Evolutionary conservation across 495 filamentous ascomycete species (phyloP), one percentile per base, ranked within the genome.

Genomic region (Daldinia childiae): DNA sequence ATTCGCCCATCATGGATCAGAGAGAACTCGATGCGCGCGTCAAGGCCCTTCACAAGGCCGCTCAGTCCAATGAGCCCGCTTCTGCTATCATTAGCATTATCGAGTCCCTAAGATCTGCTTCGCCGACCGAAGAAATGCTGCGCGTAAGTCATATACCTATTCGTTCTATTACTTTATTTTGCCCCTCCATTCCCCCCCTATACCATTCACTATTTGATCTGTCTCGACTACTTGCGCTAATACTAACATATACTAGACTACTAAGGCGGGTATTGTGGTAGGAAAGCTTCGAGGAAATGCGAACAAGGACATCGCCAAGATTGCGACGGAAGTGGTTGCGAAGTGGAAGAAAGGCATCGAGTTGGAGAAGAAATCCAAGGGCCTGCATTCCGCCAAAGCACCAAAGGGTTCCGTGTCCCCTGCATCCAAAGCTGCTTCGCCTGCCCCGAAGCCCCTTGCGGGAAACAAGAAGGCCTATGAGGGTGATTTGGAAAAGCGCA

Each of bases 281-380:
- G 94, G 95, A 79, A 92, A 91, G 74, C 86, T 93, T 63, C 90
- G 94, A 74, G 82, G 85, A 32, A 88, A 94, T 83, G 81, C 88
- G 57, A 87, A 94, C 72, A 89, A 90, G 62, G 89, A 91, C n/a
- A 89, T 98, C 48, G 89, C 89, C 6, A 85, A 85, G 6, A 82
- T 92, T 48, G 90, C 94, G 2, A 83, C 82, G 63, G 92, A 95
- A 68, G 92, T 98, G 58, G 93, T 99, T 19, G 84, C 84, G 43
- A 94, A 92, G 74, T 99, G 95, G 95, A 90, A 90, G 70, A 89
- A 87, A 60, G 90, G 93, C 36, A 90, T 99, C 51, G 88, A 91
- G 45, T 79, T 80, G 43, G 89, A 90, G 75, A 88, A 90, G 68
- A 90, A 90, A 61, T 80, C 82, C 7, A 86, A 84, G 62, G 86